These are phyloP conservation scores for Zoysia japonica DNA, from an alignment of 176 grass and related monocot species.

Conservation along the genomic window DNA sequence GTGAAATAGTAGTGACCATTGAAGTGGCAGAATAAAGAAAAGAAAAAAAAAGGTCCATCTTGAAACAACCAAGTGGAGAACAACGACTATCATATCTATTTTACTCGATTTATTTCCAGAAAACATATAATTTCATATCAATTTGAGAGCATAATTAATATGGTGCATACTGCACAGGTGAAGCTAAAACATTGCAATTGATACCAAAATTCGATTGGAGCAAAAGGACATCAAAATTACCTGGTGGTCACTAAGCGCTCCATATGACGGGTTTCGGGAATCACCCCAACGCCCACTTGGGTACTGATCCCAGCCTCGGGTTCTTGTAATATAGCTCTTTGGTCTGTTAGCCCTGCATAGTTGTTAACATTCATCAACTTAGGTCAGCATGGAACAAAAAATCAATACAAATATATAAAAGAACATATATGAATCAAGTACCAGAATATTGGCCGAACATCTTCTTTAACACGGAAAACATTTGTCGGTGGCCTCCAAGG, in stretches of 20 bases:
- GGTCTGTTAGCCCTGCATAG: slow-evolving; percentile 82
- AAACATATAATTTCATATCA: background rate
- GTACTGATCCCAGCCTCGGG: slow-evolving; percentile 78
- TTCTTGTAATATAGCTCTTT: slow-evolving; percentile 87
- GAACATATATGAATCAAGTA: slow-evolving; percentile 28
- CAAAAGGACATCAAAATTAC: slow-evolving; percentile 15
- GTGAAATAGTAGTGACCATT: background rate
- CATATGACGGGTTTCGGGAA: slow-evolving; percentile 81
- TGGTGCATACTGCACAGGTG: background rate
- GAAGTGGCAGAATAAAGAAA: background rate
- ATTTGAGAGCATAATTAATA: slow-evolving; percentile 16
- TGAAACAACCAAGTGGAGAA: background rate
- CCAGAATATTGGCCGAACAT: slow-evolving; percentile 92
- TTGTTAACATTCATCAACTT: slow-evolving; percentile 15
- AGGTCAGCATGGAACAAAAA: slow-evolving; percentile 4
- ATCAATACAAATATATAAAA: slow-evolving; percentile 1
- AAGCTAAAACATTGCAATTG: background rate
- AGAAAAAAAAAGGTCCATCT: background rate
- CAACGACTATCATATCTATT: background rate
- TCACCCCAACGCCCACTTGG: slow-evolving; percentile 80
- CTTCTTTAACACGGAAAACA: slow-evolving; percentile 87
- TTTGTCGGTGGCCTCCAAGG: slow-evolving; percentile 82
- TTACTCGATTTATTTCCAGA: background rate
- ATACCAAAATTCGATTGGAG: background rate
- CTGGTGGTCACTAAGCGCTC: slow-evolving; percentile 70